Conservation (phyloP, 352 stramenopile species). For the Pythium rishiriense region DNA sequence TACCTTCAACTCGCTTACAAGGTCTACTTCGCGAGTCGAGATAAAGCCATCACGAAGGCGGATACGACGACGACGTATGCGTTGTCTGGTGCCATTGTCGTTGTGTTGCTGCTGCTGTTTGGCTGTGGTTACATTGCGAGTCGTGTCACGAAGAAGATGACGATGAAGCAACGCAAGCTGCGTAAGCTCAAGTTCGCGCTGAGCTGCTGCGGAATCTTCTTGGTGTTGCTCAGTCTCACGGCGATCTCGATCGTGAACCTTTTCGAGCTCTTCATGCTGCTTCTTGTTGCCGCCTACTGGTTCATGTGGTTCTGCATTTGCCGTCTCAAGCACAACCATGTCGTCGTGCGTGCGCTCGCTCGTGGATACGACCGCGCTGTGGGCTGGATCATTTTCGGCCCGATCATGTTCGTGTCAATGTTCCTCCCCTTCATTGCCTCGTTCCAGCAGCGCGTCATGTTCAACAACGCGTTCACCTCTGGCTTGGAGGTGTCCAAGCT, state of each 20-base stretch:
- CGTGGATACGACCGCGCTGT: slow-evolving; percentile 75
- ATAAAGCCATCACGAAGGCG: slow-evolving; percentile 57
- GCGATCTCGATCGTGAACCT: slow-evolving; percentile 72
- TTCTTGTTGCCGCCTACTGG: slow-evolving; percentile 81
- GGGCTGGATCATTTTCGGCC: slow-evolving; percentile 88
- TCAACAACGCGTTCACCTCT: slow-evolving; percentile 89
- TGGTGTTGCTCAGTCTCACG: slow-evolving; percentile 70
- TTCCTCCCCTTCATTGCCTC: slow-evolving; percentile 87
- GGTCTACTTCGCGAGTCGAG: slow-evolving; percentile 68
- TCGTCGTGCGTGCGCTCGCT: slow-evolving; percentile 76
- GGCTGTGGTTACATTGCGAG: slow-evolving; percentile 85
- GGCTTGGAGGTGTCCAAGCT: slow-evolving; percentile 88
- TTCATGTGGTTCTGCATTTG: slow-evolving; percentile 84
- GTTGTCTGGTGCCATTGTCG: slow-evolving; percentile 60
- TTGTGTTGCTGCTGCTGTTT: slow-evolving; percentile 71
- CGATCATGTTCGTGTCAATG: slow-evolving; percentile 88
- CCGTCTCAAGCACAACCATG: slow-evolving; percentile 82
- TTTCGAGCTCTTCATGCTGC: slow-evolving; percentile 68
- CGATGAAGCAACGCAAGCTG: slow-evolving; percentile 88
- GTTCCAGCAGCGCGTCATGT: slow-evolving; percentile 91
- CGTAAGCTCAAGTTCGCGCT: slow-evolving; percentile 89
- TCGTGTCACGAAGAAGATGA: slow-evolving; percentile 89
- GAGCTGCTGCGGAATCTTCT: slow-evolving; percentile 61
- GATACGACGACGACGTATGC: slow-evolving; percentile 64
- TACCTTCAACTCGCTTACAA: slow-evolving; percentile 60